Evolutionary conservation across 768 basidiomycete species (phyloP), one percentile per base, ranked within the genome.

Genomic region (Myochromella boudieri): DNA sequence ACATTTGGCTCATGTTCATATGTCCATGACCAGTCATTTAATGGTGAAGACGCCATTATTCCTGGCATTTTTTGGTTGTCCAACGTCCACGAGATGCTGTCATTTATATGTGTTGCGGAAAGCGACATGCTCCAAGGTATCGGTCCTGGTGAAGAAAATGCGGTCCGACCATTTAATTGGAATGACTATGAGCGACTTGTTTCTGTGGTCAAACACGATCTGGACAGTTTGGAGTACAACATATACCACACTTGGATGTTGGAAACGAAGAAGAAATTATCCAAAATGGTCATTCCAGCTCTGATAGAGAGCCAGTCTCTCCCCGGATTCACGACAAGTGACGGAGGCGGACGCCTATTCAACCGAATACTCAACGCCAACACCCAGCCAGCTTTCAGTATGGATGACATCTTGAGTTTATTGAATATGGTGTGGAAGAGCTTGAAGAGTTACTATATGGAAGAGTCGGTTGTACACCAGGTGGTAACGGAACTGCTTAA

Each of bases 31-130:
- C 6, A 93, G 91, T 91, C 88, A 11, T 97, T 92, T 74, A 78
- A 78, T 11, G 86, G 93, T 52, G 97, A 99, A 67, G 97, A 98
- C 46, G 87, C 94, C 12, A 92, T 99, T 51, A 74, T 95, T 28
- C 97, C 97, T 5, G 97, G 97, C 29, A 90, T 98, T 56, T 99
- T 91, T 78, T 99, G 97, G 97, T 75, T 99, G n/a, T 97, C 97
- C 25, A 99, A 99, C 59, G 95, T 99, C 28, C 97, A 99, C 65
- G 97, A 99, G 64, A 95, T 98, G 83, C 77, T 98, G 25, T 99
- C 97, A 4, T 99, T 98, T 69, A 95, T 98, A 61, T 95, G 91
- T 60, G 88, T 97, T 29, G 97, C 97, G n/a, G 97, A 99, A 69
- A 88, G 88, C 61, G 97, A 99, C 68, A 97, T 97, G 84, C 77